Base-by-base conservation (phyloP, 371 early-diverging fungal genomes). In the Circinella minor region DNA sequence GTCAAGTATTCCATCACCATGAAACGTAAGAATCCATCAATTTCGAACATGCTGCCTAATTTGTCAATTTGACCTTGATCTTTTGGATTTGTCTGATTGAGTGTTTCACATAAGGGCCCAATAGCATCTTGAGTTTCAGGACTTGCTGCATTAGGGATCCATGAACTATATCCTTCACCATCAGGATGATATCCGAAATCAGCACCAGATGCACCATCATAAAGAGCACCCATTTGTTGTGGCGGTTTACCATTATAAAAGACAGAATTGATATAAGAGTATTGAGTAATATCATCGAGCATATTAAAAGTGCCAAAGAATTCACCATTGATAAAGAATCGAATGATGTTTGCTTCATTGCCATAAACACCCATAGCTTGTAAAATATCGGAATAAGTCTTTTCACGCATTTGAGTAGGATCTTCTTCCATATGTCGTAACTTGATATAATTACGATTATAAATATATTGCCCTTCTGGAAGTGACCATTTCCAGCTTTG, bases 361-460 rank as follows among this genome's bases (percentile, higher is more conserved):
- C 74, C 82, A 71, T 83, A 83, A 47, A 80, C 80, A 11, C 88
- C 88, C 77, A 88, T 77, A 37, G 88, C 83, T 55, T 81, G 78
- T 8, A 81, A 67, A 64, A 78, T 72, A 62, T 88, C 88, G 9
- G 88, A 83, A 71, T 85, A 88, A 3, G 85, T 72, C 74, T 88
- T 88, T 66, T 88, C 88, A 59, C 88, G 86, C 75, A 88, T 83
- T 71, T 88, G 88, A 11, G 88, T 88, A 37, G 88, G 88, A 54
- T 88, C 88, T 70, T 85, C 85, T 71, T 86, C 86, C 82, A 82
- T 82, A 49, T 88, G 82, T 34, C 88, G 83, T 49, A 86, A 63
- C 75, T 88, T 88, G 77, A 88, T 81, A 64, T 79, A 81, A 71
- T 72, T 77, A 36, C 88, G 86, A 54, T 76, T 75, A 62, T 81